Evolutionary conservation across 1,284 basidiomycete genomes (phyloP).

Genomic region (Bjerkandera adusta): DNA sequence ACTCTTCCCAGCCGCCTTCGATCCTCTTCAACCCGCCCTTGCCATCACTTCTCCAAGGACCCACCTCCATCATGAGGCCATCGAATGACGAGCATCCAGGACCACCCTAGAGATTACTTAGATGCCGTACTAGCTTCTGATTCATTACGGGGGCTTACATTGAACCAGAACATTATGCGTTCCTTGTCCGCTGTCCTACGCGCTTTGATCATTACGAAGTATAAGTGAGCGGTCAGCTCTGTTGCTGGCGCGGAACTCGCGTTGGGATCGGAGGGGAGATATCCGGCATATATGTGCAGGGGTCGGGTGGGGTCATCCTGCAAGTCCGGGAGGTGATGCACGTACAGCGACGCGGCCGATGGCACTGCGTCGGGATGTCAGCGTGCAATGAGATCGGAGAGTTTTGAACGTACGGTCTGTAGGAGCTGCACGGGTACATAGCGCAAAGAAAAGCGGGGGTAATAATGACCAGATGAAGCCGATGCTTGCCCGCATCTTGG

Average conservation of each 20-base stretch:
- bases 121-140: no score
- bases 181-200: conserved; percentile 85
- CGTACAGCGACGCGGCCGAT: conserved; percentile 84
- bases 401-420: conserved; percentile 32
- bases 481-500: no score
- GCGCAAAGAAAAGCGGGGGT: conserved; percentile 1
- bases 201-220: conserved; percentile 91
- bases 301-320: conserved; percentile 70
- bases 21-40: conserved; percentile 76
- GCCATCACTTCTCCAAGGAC: conserved; percentile 85
- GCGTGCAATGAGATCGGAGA: background rate
- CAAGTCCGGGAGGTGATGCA: conserved; percentile 73
- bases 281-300: conserved; percentile 79
- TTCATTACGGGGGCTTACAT: conserved; percentile 50
- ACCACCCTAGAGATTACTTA: conserved; percentile 62
- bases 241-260: conserved; percentile 43
- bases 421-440: conserved; percentile 34
- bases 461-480: conserved; percentile 6
- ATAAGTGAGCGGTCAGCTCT: conserved; percentile 76
- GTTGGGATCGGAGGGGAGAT: conserved; percentile 78
- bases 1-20: conserved; percentile 98
- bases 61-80: conserved; percentile 97
- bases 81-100: conserved; percentile 98
- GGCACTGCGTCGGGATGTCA: conserved; percentile 43
- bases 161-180: conserved; percentile 94